These are phyloP conservation scores for Hypholoma sublateritium DNA, from an alignment of 768 basidiomycete genomes.

Conservation along the genomic window DNA sequence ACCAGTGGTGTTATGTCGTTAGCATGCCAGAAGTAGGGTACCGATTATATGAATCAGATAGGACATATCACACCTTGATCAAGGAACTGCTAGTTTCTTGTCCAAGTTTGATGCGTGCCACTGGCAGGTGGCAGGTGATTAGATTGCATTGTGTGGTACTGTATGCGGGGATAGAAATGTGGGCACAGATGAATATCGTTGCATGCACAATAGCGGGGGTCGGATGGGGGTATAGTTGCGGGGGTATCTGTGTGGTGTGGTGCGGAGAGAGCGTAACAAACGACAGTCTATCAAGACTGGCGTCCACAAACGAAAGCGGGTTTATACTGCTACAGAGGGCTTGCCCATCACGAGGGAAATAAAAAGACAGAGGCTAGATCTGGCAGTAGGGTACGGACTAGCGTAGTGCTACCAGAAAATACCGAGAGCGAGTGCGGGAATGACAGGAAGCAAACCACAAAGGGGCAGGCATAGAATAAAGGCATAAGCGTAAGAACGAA, in stretches of 20 bases:
- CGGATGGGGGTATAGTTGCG: not conserved
- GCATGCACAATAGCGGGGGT: too few relatives aligned
- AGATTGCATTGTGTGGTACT: too few relatives aligned
- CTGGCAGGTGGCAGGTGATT: too few relatives aligned
- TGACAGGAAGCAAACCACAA: conserved; percentile 2
- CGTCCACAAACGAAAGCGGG: not conserved
- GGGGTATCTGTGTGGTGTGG: not conserved
- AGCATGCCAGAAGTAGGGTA: too few relatives aligned
- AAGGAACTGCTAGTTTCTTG: too few relatives aligned
- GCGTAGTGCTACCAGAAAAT: not conserved
- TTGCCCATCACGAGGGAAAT: not conserved
- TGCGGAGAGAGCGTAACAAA: not conserved
- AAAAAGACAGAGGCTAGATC: not conserved
- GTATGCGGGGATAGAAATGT: too few relatives aligned
- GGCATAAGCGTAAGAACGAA: conserved; percentile 12
- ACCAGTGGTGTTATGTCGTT: too few relatives aligned
- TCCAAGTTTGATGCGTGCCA: too few relatives aligned
- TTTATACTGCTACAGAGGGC: not conserved
- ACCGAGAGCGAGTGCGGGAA: not conserved
- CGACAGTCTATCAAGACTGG: not conserved
- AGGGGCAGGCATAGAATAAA: not conserved
- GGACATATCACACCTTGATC: too few relatives aligned
- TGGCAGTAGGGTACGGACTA: not conserved
- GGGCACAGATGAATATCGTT: too few relatives aligned
- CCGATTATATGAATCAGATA: too few relatives aligned